Conservation (phyloP, 352 stramenopile species). For the Phytophthora tentaculata region DNA sequence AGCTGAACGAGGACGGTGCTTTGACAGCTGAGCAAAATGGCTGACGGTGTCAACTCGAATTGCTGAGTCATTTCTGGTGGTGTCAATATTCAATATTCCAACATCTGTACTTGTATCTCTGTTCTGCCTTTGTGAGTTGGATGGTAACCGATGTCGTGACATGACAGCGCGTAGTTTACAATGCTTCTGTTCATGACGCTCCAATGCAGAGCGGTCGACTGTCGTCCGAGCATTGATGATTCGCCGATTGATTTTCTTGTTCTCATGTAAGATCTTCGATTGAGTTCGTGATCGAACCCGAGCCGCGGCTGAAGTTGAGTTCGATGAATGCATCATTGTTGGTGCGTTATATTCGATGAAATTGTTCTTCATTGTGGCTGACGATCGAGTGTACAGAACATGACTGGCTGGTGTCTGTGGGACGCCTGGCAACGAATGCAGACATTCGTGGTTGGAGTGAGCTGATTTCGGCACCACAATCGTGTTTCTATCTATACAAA, state of each 20-base stretch:
- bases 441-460: conserved; percentile 33
- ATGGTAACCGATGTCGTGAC: conserved; percentile 40
- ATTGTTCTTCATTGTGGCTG: conserved; percentile 58
- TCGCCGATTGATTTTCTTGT: conserved; percentile 54
- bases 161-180: conserved; percentile 48
- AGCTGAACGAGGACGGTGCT: conserved; percentile 23
- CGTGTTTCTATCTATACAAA: conserved; percentile 21
- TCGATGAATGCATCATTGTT: conserved; percentile 34
- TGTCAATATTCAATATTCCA: background rate
- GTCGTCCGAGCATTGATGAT: conserved; percentile 54
- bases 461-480: conserved; percentile 26
- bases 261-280: conserved; percentile 53
- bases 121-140: conserved; percentile 27
- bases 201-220: conserved; percentile 45
- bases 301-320: conserved; percentile 37
- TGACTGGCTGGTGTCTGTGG: conserved; percentile 45
- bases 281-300: conserved; percentile 40
- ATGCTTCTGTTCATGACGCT: conserved; percentile 49
- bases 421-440: conserved; percentile 31
- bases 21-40: conserved; percentile 16
- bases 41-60: conserved; percentile 19
- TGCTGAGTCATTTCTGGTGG: conserved; percentile 1
- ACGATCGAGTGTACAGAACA: conserved; percentile 48
- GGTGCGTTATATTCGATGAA: conserved; percentile 55
- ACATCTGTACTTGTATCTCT: background rate